Percentiles rank a stretch among this genome's conserved stretches.
These are phyloP conservation scores for Talaromyces stipitatus DNA, from an alignment of 495 filamentous ascomycete species.

Conservation along the genomic window DNA sequence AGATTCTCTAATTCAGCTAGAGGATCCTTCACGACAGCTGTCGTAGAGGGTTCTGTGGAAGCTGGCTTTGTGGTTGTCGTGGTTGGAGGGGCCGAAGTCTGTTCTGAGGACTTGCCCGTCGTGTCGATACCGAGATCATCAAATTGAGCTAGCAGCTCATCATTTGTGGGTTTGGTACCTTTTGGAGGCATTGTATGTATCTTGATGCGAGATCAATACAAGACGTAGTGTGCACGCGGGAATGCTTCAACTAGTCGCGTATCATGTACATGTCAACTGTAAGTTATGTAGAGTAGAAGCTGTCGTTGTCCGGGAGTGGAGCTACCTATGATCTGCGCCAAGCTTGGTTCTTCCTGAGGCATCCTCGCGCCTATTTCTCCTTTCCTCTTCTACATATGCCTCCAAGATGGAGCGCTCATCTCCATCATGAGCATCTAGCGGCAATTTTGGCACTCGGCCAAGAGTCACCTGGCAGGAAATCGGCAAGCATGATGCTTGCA, in stretches of 20 bases:
- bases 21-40: conserved; percentile 53
- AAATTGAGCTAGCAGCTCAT: conserved; percentile 79
- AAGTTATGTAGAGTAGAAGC: neutral
- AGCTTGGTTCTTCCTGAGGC: neutral
- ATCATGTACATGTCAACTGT: neutral
- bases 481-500: too few species aligned
- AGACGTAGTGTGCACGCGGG: neutral
- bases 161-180: conserved; percentile 55
- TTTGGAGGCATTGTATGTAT: conserved; percentile 31
- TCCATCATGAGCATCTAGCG: too few species aligned
- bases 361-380: neutral
- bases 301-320: neutral
- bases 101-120: conserved; percentile 16
- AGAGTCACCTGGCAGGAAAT: too few species aligned
- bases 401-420: neutral
- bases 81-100: conserved; percentile 2
- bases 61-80: conserved; percentile 1
- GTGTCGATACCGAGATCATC: conserved; percentile 57
- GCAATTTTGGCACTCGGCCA: too few species aligned
- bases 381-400: neutral
- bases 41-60: conserved; percentile 32
- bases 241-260: too few species aligned
- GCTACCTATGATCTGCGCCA: neutral
- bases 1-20: conserved; percentile 83
- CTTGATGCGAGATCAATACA: neutral